These are phyloP conservation scores for Wickerhamiella sergipiensis DNA, from an alignment of 805 yeast species.

Conservation along the genomic window DNA sequence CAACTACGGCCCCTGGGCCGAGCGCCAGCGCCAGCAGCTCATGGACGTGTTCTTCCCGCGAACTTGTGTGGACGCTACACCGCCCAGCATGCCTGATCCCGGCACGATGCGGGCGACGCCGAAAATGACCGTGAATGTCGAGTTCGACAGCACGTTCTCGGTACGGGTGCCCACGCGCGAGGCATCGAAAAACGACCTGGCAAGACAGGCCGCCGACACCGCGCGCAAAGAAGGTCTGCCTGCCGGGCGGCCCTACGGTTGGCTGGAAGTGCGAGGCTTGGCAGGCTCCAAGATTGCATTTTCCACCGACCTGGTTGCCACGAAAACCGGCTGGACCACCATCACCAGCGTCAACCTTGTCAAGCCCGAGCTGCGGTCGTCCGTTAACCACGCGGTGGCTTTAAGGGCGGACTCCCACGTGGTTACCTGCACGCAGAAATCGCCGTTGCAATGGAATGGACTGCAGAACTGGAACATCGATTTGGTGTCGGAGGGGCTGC, in stretches of 20 bases:
- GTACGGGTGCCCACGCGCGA: conserved; percentile 77
- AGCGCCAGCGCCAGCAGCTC: conserved; percentile 58
- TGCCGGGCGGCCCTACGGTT: conserved; percentile 59
- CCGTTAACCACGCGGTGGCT: conserved; percentile 78
- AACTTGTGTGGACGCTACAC: conserved; percentile 34
- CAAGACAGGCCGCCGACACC: background rate
- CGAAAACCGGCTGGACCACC: conserved; percentile 43
- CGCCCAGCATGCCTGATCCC: conserved; percentile 29
- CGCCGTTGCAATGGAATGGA: conserved; percentile 78
- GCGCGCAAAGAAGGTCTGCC: background rate
- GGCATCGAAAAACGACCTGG: conserved; percentile 37
- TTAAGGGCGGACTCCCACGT: conserved; percentile 47
- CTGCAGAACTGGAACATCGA: conserved; percentile 53
- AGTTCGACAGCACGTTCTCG: conserved; percentile 50
- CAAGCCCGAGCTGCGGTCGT: conserved; percentile 55
- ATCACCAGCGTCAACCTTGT: conserved; percentile 32
- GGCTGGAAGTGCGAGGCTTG: conserved; percentile 65
- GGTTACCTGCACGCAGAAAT: conserved; percentile 43
- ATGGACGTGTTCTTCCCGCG: conserved; percentile 57
- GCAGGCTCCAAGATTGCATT: conserved; percentile 37
- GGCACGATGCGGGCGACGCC: conserved; percentile 46
- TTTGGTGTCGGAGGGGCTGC: conserved; percentile 37
- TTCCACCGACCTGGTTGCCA: conserved; percentile 35
- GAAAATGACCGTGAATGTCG: conserved; percentile 41
- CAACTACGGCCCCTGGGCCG: conserved; percentile 94